These are phyloP conservation scores for Suhomyces taliae DNA, from an alignment of 1,139 yeast species.

Conservation along the genomic window DNA sequence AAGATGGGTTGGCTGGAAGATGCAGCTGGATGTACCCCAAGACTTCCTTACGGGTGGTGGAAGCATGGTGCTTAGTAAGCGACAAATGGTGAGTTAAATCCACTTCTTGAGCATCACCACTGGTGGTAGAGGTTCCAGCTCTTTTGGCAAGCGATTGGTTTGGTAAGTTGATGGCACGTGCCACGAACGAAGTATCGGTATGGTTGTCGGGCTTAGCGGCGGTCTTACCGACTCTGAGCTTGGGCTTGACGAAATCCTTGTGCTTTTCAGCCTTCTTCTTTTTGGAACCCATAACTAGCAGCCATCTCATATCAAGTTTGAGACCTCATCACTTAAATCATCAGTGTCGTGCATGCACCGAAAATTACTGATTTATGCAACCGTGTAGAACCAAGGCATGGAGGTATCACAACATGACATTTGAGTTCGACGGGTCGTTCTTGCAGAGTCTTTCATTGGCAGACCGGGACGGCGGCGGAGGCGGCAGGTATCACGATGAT, in stretches of 20 bases:
- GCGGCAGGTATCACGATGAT: not conserved
- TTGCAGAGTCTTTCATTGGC: not conserved
- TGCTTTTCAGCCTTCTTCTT: constrained; percentile 65
- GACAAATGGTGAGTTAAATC: constrained; percentile 62
- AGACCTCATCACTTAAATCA: not conserved
- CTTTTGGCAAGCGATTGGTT: constrained; percentile 46
- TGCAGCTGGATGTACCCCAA: constrained; percentile 49
- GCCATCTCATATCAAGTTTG: not conserved
- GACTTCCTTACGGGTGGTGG: constrained; percentile 73
- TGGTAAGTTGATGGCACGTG: constrained; percentile 70
- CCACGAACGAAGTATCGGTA: constrained; percentile 82
- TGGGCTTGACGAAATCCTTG: constrained; percentile 76
- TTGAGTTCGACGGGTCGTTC: not conserved
- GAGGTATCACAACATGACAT: not conserved
- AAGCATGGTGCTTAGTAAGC: constrained; percentile 75
- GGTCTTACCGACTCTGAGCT: constrained; percentile 86
- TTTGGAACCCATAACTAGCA: constrained; percentile 48
- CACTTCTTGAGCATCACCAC: constrained; percentile 25
- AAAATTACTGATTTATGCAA: not conserved
- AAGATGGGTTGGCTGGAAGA: constrained; percentile 50
- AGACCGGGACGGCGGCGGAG: not conserved
- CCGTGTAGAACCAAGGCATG: not conserved
- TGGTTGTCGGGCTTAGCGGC: constrained; percentile 67
- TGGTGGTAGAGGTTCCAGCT: constrained; percentile 2
- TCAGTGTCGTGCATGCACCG: not conserved